These are phyloP conservation scores for Toxoplasma gondii DNA, from an alignment of 169 alveolate species.

Conservation along the genomic window DNA sequence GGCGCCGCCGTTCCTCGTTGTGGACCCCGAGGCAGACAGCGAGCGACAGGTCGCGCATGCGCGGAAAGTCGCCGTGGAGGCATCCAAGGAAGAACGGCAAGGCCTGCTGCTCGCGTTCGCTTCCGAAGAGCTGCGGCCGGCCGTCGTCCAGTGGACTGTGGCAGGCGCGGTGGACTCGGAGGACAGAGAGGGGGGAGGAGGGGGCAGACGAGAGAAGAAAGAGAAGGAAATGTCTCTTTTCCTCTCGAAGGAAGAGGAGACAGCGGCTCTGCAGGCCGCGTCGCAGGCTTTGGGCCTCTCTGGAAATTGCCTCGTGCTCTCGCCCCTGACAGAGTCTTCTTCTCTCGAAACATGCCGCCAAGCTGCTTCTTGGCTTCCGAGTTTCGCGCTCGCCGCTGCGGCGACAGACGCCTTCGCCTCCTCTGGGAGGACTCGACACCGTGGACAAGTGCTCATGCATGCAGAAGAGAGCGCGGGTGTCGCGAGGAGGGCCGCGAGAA, in stretches of 20 bases:
- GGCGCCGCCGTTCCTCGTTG: not conserved
- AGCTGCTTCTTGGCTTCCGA: not conserved
- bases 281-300: not conserved
- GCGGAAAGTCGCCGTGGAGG: not conserved
- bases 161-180: not conserved
- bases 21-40: not conserved
- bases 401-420: not conserved
- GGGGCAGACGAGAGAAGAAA: not conserved
- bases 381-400: not conserved
- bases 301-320: not conserved
- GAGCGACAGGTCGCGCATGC: not conserved
- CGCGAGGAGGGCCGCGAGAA: not conserved
- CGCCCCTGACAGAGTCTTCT: not conserved
- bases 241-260: not conserved
- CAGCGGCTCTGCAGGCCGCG: not conserved
- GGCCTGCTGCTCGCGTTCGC: not conserved
- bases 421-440: too few relatives aligned
- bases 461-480: not conserved
- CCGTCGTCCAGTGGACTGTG: not conserved
- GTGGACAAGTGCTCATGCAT: too few relatives aligned
- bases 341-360: too few relatives aligned
- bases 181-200: not conserved
- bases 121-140: too few relatives aligned
- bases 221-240: not conserved
- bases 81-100: not conserved